A percentile compares a stretch with the other conserved stretches of the same genome.
Evolutionary conservation across 2,329 filamentous ascomycete species (phyloP).

Genomic region (Colletotrichum lindemuthianum): DNA sequence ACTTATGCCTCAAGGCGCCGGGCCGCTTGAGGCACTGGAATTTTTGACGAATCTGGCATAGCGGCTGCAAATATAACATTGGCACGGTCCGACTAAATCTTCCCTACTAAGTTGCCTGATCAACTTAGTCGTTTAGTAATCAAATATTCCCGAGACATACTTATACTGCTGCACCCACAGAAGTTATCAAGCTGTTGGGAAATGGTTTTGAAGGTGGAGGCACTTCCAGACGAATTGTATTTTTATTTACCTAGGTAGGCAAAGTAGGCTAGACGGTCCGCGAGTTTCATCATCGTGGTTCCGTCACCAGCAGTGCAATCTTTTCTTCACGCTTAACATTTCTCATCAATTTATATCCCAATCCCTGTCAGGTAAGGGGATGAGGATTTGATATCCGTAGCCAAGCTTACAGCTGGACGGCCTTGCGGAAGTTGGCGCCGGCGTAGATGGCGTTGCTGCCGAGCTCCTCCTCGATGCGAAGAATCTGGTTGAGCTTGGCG

Average conservation of each 20-base stretch:
- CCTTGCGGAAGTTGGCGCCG: slow-evolving; percentile 88
- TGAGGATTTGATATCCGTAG: slow-evolving; percentile 5
- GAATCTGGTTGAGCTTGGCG: slow-evolving; percentile 99
- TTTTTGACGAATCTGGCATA: too few species aligned
- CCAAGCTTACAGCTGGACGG: slow-evolving; percentile 80
- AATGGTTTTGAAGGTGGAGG: too few species aligned
- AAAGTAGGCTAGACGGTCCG: slow-evolving; percentile 11
- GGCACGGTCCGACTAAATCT: too few species aligned
- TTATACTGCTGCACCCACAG: too few species aligned
- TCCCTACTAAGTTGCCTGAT: too few species aligned
- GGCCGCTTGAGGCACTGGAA: too few species aligned
- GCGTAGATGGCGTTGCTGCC: slow-evolving; percentile 92
- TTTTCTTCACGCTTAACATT: slow-evolving; percentile 27
- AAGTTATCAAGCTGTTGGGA: too few species aligned
- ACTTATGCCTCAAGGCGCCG: too few species aligned
- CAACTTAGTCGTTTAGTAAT: too few species aligned
- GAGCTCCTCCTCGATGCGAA: slow-evolving; percentile 99
- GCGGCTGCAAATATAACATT: too few species aligned
- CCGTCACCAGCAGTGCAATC: slow-evolving; percentile 23
- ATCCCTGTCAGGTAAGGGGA: background rate
- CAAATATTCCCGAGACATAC: too few species aligned
- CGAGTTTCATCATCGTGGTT: slow-evolving; percentile 34
- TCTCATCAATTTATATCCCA: slow-evolving; percentile 30
- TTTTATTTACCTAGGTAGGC: slow-evolving; percentile 23
- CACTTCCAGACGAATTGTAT: background rate